Percentiles rank a stretch among this genome's conserved stretches.
These are phyloP conservation scores for Apiospora malaysiana DNA, from an alignment of 2,329 filamentous ascomycete species.

Conservation along the genomic window DNA sequence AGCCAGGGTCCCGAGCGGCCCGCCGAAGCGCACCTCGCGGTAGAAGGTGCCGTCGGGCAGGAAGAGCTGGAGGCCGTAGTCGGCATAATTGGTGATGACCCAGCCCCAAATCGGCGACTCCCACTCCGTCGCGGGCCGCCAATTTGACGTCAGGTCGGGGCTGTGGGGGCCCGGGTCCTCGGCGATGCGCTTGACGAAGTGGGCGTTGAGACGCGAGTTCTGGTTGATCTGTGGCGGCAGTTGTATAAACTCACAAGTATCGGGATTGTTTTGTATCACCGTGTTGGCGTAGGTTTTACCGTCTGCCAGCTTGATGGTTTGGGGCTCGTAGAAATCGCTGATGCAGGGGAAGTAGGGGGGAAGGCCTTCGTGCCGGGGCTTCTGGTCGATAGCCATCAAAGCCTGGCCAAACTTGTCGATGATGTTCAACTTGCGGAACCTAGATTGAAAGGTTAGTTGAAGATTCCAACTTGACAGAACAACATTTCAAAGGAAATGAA, in stretches of 20 bases:
- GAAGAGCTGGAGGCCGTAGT: slow-evolving; percentile 51
- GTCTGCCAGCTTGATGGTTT: slow-evolving; percentile 28
- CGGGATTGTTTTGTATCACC: slow-evolving; percentile 24
- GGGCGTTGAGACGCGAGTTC: slow-evolving; percentile 42
- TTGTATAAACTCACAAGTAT: slow-evolving; percentile 45
- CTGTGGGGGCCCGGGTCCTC: background rate
- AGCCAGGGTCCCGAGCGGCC: slow-evolving; percentile 31
- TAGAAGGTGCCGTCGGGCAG: slow-evolving; percentile 48
- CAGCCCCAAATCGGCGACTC: slow-evolving; percentile 50
- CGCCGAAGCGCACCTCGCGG: slow-evolving; percentile 46
- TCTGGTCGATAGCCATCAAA: slow-evolving; percentile 41
- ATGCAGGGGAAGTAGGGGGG: slow-evolving; percentile 38
- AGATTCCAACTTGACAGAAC: background rate
- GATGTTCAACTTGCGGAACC: slow-evolving; percentile 47
- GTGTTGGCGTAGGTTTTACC: slow-evolving; percentile 33
- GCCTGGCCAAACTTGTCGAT: slow-evolving; percentile 57
- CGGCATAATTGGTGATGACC: slow-evolving; percentile 48
- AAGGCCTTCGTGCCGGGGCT: slow-evolving; percentile 28
- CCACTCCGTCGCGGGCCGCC: slow-evolving; percentile 40
- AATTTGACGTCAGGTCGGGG: slow-evolving; percentile 22
- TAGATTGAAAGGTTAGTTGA: background rate
- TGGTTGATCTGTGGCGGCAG: slow-evolving; percentile 50
- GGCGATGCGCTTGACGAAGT: slow-evolving; percentile 36
- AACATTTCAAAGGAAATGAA: slow-evolving; percentile 16
- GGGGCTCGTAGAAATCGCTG: slow-evolving; percentile 42